Conservation (phyloP, 495 filamentous ascomycete genomes). For the Xylaria nigripes region DNA sequence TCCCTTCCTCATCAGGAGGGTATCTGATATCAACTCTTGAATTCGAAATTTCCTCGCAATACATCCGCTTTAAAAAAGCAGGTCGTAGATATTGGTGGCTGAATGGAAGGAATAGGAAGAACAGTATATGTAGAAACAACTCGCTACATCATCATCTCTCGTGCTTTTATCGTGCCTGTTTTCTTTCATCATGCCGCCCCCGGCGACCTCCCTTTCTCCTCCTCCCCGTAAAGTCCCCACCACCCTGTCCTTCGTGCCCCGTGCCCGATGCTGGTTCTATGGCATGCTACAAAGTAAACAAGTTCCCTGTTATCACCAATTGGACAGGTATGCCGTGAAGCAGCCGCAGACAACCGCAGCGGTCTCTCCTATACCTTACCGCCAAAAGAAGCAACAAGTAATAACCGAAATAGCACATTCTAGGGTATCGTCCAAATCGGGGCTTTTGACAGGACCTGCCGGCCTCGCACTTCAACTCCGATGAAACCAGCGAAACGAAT, state of each 20-base stretch:
- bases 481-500: slow-evolving; percentile 82
- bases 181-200: not conserved
- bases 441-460: slow-evolving; percentile 78
- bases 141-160: slow-evolving; percentile 9
- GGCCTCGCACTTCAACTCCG: slow-evolving; percentile 73
- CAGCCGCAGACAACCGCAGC: not conserved
- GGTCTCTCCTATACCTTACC: not conserved
- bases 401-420: not conserved
- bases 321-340: not conserved
- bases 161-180: slow-evolving; percentile 1
- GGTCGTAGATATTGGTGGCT: not conserved
- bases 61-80: not conserved
- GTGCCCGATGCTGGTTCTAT: slow-evolving; percentile 7
- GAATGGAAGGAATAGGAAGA: not conserved
- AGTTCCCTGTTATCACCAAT: not conserved
- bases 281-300: slow-evolving; percentile 2
- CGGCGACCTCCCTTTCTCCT: not conserved
- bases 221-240: not conserved
- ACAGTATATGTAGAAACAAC: slow-evolving; percentile 14
- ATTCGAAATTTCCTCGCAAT: not conserved
- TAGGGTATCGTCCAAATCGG: slow-evolving; percentile 69
- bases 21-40: slow-evolving; percentile 1
- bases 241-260: not conserved
- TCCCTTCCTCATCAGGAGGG: slow-evolving; percentile 8
- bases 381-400: not conserved